Percentiles rank a stretch among this genome's conserved stretches.
These are phyloP conservation scores for Ceratocystiopsis brevicomis DNA, from an alignment of 2,329 filamentous ascomycete species.

Conservation along the genomic window DNA sequence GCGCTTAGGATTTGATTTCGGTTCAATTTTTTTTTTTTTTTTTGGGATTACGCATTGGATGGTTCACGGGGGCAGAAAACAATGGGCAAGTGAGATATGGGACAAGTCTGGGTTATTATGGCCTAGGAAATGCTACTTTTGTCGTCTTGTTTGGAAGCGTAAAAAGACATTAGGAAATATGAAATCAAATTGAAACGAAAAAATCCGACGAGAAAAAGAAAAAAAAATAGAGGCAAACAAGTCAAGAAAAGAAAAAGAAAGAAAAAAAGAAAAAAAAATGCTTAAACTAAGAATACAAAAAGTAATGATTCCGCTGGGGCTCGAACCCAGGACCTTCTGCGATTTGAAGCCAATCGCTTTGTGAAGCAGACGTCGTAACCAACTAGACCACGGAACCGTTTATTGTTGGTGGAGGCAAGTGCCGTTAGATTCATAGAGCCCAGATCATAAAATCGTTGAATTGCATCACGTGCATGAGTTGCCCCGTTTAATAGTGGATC, in stretches of 20 bases:
- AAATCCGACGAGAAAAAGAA: not conserved
- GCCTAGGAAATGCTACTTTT: not conserved
- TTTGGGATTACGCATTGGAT: not conserved
- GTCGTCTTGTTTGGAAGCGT: not conserved
- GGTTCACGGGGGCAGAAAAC: no score
- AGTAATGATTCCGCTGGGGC: not conserved
- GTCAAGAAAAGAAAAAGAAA: not conserved
- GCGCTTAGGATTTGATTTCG: not conserved
- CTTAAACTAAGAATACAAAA: not conserved
- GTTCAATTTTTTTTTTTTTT: not conserved
- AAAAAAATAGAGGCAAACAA: not conserved
- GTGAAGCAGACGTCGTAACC: not conserved
- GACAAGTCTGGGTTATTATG: not conserved
- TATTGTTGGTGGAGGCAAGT: no score
- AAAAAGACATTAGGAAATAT: not conserved
- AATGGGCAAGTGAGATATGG: no score
- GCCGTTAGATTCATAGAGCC: no score
- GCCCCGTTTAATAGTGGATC: no score
- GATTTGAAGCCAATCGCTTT: not conserved
- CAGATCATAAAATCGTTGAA: no score
- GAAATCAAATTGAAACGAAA: not conserved
- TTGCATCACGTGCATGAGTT: no score
- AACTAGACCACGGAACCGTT: not conserved
- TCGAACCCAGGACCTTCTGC: not conserved
- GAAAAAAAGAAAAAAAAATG: not conserved